Percentiles rank a stretch among this genome's conserved stretches.
Conservation (phyloP, 306 rosid species). For the Pyrus betulifolia region DNA sequence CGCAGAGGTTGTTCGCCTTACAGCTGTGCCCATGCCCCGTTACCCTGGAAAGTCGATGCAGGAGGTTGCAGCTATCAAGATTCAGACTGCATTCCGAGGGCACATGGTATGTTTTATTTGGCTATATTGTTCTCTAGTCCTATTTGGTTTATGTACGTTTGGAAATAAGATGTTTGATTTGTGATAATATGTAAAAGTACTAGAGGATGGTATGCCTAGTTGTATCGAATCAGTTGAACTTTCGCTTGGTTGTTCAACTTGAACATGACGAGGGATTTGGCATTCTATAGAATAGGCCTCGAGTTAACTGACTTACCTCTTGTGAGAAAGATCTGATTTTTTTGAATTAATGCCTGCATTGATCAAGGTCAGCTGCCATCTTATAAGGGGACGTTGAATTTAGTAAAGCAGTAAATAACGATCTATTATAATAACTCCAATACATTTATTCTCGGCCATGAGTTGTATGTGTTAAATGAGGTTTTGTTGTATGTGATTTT, state of each 20-base stretch:
- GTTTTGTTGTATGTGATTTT: slow-evolving; percentile 2
- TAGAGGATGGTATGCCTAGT: not conserved
- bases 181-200: not conserved
- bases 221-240: not conserved
- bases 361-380: not conserved
- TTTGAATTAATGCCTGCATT: not conserved
- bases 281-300: not conserved
- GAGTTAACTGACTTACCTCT: not conserved
- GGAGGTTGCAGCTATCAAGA: slow-evolving; percentile 61
- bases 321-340: not conserved
- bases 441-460: not conserved
- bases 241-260: not conserved
- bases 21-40: slow-evolving; percentile 3
- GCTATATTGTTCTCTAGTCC: not conserved
- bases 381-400: not conserved
- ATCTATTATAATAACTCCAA: not conserved
- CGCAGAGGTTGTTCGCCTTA: slow-evolving; percentile 55
- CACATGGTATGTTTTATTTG: slow-evolving; percentile 40
- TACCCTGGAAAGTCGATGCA: slow-evolving; percentile 28
- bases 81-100: slow-evolving; percentile 71
- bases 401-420: not conserved
- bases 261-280: not conserved
- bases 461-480: not conserved
- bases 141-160: not conserved
- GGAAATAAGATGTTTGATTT: not conserved